phyloP scores from a whole-genome alignment of 352 stramenopile genomes.

The Pythium graminicola region DNA sequence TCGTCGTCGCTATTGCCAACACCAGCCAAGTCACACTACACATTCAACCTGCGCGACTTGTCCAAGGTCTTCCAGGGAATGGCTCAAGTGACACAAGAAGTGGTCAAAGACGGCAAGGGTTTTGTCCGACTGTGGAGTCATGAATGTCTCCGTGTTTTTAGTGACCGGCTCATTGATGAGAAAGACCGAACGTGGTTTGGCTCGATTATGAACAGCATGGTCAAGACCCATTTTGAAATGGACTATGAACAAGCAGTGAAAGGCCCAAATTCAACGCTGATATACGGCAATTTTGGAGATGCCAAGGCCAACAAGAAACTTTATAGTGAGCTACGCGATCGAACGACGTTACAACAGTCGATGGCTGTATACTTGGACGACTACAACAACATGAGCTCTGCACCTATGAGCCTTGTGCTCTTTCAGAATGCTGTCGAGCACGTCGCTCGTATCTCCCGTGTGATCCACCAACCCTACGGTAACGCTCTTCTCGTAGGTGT shows the following conservation, averaged over 20 bases:
- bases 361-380: conserved; percentile 90
- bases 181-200: conserved; percentile 86
- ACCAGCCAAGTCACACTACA: conserved; percentile 90
- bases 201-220: conserved; percentile 60
- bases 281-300: conserved; percentile 50
- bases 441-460: conserved; percentile 89
- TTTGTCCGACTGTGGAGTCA: conserved; percentile 89
- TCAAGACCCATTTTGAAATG: conserved; percentile 72
- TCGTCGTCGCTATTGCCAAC: conserved; percentile 87
- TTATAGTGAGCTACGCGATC: conserved; percentile 84
- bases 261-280: conserved; percentile 62
- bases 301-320: conserved; percentile 67
- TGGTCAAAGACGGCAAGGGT: conserved; percentile 54
- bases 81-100: conserved; percentile 84
- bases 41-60: conserved; percentile 92
- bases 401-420: conserved; percentile 93
- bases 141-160: conserved; percentile 89
- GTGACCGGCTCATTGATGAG: conserved; percentile 85
- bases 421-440: conserved; percentile 94
- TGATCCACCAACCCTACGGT: conserved; percentile 88
- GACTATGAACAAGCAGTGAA: conserved; percentile 74
- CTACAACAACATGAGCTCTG: conserved; percentile 92
- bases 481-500: conserved; percentile 92
- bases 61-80: conserved; percentile 92
- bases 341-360: conserved; percentile 75